Conservation (phyloP, 2,329 filamentous ascomycete species). For the Diaporthe ilicicola region DNA sequence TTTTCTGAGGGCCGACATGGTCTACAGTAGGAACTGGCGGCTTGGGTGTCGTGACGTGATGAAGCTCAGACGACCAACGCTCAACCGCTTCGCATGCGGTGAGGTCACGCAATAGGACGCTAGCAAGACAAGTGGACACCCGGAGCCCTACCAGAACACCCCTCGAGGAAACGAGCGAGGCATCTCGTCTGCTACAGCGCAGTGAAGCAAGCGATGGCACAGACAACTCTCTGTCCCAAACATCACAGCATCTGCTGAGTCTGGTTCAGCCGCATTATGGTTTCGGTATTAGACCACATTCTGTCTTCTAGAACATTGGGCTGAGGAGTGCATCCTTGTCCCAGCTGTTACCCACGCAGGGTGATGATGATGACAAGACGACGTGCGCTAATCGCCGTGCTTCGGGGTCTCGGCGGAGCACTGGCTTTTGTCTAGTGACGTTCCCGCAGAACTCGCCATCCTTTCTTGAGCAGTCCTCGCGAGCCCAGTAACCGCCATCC, state of each 20-base stretch:
- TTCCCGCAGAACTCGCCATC: conserved; percentile 14
- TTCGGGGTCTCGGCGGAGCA: conserved; percentile 15
- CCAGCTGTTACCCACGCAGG: background rate
- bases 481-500: background rate
- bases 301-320: background rate
- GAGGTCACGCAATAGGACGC: background rate
- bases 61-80: background rate
- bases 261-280: conserved; percentile 18
- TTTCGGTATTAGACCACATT: background rate
- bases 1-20: conserved; percentile 2
- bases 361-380: background rate
- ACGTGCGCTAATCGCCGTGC: conserved; percentile 9
- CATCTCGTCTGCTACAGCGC: background rate
- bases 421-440: conserved; percentile 3
- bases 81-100: background rate
- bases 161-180: background rate
- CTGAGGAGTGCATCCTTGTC: background rate
- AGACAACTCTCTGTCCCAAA: background rate
- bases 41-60: background rate
- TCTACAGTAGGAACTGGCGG: background rate
- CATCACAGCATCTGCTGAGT: background rate
- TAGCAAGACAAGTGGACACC: background rate
- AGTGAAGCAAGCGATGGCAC: background rate
- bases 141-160: background rate
- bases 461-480: conserved; percentile 7